Evolutionary conservation across 495 filamentous ascomycete species (phyloP).

Genomic region (Podospora australis): DNA sequence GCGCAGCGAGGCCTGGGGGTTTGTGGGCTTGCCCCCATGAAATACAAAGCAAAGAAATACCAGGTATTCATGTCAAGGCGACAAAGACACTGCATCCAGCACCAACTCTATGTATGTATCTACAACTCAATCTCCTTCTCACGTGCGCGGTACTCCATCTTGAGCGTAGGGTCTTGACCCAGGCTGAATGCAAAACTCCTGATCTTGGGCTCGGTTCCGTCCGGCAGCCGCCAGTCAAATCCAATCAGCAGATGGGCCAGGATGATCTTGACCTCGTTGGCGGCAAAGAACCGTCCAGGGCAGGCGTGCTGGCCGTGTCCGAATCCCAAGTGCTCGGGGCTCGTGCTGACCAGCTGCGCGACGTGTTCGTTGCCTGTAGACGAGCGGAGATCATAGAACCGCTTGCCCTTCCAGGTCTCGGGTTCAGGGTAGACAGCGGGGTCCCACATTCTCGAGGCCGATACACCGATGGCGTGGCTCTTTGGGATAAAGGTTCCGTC

Average conservation of each 20-base stretch:
- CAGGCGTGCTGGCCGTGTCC: slow-evolving; percentile 36
- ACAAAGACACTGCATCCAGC: not conserved
- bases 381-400: slow-evolving; percentile 38
- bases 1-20: too few species aligned
- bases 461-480: slow-evolving; percentile 35
- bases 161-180: slow-evolving; percentile 8
- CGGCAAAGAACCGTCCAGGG: slow-evolving; percentile 39
- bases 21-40: too few species aligned
- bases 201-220: slow-evolving; percentile 3
- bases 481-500: slow-evolving; percentile 47
- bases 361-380: slow-evolving; percentile 33
- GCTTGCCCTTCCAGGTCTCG: slow-evolving; percentile 39
- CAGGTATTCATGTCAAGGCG: not conserved
- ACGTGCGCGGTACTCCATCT: slow-evolving; percentile 12
- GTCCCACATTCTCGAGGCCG: slow-evolving; percentile 29
- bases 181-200: slow-evolving; percentile 8
- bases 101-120: not conserved
- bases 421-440: slow-evolving; percentile 38
- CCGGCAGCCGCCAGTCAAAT: slow-evolving; percentile 31
- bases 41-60: too few species aligned
- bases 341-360: slow-evolving; percentile 43
- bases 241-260: slow-evolving; percentile 29
- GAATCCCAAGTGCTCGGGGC: slow-evolving; percentile 31
- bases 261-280: slow-evolving; percentile 32
- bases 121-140: slow-evolving; percentile 9